Evolutionary conservation across 345 rosid genomes (phyloP), one percentile per base, ranked within the genome.

Genomic region (Eucalyptus paniculata): DNA sequence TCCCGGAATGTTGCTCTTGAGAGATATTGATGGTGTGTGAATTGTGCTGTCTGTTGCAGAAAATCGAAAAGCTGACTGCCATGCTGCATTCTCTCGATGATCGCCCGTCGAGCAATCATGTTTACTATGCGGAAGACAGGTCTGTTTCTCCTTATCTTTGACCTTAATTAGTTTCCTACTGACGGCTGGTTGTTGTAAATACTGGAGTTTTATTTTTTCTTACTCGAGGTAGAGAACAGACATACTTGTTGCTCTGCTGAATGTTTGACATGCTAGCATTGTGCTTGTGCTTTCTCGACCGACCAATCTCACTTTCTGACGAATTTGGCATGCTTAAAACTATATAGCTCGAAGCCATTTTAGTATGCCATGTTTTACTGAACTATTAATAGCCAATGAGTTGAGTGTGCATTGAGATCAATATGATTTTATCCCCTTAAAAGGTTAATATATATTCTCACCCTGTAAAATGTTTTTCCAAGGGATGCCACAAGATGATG

Each of bases 81-180:
- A 90, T 92, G 19, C 90, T 97, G 90, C 99, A 97, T 91, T 96
- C 93, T 87, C 89, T 96, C 62, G 95, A 95, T 91, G 93, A 83
- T 85, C 94, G 82, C 40, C 92, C 94, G 6, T 90, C 93, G 49
- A 94, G 87, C 88, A 93, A 83, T 88, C 99, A 97, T 90, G 91
- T 95, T 42, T 95, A 96, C 93, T 96, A 88, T 40, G 99, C 95
- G 23, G 99, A 97, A 89, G 97, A 95, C 94, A 96, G 97, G 99
- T 96, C 87, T 87, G 92, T 26, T 72, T 87, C 89, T 86, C 89
- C 49, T 88, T 44, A 11, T 56, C 44, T 56, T 19, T 81, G n/a
- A 4, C 30, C 67, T 34, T 86, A 17, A 30, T 50, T 67, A n/a
- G 47, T 87, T 60, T 60, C 16, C 34, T 14, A 26, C 50, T 21